phyloP scores from a whole-genome alignment of 2,329 filamentous ascomycete genomes.

The Ophiocordyceps unilateralis region DNA sequence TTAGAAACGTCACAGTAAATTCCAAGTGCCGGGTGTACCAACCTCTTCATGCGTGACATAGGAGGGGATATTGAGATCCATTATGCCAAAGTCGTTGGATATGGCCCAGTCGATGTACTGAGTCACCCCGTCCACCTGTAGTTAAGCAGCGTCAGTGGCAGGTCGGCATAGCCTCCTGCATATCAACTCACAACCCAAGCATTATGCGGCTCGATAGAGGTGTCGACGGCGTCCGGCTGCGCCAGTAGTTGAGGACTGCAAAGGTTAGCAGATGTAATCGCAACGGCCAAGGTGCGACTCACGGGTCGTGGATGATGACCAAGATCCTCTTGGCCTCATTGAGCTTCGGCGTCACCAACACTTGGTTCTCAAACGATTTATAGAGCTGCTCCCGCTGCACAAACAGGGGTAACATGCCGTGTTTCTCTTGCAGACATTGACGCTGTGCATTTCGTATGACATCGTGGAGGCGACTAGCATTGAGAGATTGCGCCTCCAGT shows the following conservation, averaged over 20 bases:
- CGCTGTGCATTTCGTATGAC: constrained; percentile 65
- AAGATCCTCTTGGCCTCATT: constrained; percentile 50
- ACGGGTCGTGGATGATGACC: constrained; percentile 84
- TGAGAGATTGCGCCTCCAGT: constrained; percentile 30
- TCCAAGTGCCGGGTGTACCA: constrained; percentile 1
- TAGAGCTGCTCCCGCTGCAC: constrained; percentile 59
- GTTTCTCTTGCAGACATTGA: constrained; percentile 49
- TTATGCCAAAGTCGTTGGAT: constrained; percentile 59
- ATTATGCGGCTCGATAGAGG: constrained; percentile 65
- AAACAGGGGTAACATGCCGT: constrained; percentile 64
- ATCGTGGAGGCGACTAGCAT: constrained; percentile 54
- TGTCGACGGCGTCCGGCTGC: constrained; percentile 51
- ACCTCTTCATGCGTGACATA: constrained; percentile 51
- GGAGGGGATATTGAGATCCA: constrained; percentile 82
- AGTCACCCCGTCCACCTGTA: constrained; percentile 61
- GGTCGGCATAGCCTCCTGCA: background rate
- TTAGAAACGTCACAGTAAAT: constrained; percentile 1
- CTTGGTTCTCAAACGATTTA: constrained; percentile 70
- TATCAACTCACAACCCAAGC: constrained; percentile 57
- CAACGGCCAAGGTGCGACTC: constrained; percentile 18
- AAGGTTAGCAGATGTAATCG: constrained; percentile 5
- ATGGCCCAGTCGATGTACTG: constrained; percentile 75
- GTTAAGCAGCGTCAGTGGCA: constrained; percentile 6
- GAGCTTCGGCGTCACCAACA: constrained; percentile 62
- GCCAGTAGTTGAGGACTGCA: constrained; percentile 49